Conservation (phyloP, 2,329 filamentous ascomycete species). For the Sordariomycetes sp. region DNA sequence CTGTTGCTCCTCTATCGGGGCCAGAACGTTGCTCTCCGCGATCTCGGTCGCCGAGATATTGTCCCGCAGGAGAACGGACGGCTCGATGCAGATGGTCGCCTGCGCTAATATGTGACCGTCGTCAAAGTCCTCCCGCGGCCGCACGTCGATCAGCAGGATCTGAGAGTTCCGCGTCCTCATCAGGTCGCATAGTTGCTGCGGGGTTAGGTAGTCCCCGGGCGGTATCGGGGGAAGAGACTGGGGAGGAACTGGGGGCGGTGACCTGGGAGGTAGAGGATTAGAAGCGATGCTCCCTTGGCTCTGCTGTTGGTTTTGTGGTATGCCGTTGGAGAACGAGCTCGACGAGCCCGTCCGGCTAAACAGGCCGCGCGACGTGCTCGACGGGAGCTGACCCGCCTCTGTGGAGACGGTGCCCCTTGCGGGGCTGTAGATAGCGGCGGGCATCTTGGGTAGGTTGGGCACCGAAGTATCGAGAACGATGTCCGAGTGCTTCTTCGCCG, state of each 20-base stretch:
- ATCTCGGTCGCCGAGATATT: constrained; percentile 50
- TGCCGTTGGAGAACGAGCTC: constrained; percentile 4
- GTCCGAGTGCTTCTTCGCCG: constrained; percentile 25
- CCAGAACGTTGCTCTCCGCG: constrained; percentile 55
- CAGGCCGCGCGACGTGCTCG: constrained; percentile 50
- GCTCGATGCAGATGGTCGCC: constrained; percentile 81
- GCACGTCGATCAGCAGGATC: constrained; percentile 77
- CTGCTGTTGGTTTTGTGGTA: neutral
- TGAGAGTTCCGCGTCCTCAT: constrained; percentile 43
- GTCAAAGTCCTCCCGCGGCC: constrained; percentile 68
- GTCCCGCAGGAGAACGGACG: constrained; percentile 55
- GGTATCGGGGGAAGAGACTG: constrained; percentile 26
- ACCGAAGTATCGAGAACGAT: constrained; percentile 36
- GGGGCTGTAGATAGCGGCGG: constrained; percentile 68
- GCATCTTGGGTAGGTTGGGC: constrained; percentile 51
- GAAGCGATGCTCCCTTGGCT: neutral
- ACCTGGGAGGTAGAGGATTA: neutral
- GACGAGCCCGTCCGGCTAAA: constrained; percentile 45
- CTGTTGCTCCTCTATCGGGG: constrained; percentile 58
- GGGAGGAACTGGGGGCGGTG: neutral
- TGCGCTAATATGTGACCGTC: constrained; percentile 78
- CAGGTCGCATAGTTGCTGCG: constrained; percentile 58
- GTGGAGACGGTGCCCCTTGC: constrained; percentile 56
- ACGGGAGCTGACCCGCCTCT: constrained; percentile 50
- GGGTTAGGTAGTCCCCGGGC: constrained; percentile 44